Evolutionary conservation across 805 yeast genomes (phyloP).

Genomic region (Candida sonorensis): DNA sequence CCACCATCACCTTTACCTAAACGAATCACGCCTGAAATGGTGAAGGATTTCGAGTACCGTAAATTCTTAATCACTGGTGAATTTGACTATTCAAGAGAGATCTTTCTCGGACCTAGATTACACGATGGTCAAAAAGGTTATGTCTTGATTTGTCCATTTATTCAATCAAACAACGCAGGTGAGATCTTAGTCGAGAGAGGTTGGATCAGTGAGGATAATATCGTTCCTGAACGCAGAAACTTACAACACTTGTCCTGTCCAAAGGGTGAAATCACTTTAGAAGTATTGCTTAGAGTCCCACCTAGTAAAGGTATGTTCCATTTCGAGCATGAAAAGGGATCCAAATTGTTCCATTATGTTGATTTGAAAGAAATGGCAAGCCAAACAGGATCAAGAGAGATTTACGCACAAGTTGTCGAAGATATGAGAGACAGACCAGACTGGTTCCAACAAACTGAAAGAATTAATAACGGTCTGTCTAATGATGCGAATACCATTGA

Average conservation of each 20-base stretch:
- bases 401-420: constrained; percentile 69
- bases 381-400: constrained; percentile 58
- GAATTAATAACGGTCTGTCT: constrained; percentile 2
- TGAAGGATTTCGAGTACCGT: constrained; percentile 74
- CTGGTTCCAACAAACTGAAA: constrained; percentile 18
- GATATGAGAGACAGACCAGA: constrained; percentile 63
- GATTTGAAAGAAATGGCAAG: constrained; percentile 79
- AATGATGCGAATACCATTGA: not conserved
- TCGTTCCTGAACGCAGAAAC: constrained; percentile 44
- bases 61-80: constrained; percentile 70
- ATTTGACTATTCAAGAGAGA: constrained; percentile 79
- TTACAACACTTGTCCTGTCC: constrained; percentile 71
- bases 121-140: constrained; percentile 73
- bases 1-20: constrained; percentile 71
- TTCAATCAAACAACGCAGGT: constrained; percentile 65
- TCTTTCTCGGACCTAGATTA: constrained; percentile 86
- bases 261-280: constrained; percentile 60
- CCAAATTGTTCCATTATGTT: constrained; percentile 68
- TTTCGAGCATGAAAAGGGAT: constrained; percentile 62
- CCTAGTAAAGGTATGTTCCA: constrained; percentile 55
- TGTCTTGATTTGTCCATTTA: constrained; percentile 72
- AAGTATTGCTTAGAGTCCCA: constrained; percentile 67
- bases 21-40: constrained; percentile 53
- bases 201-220: constrained; percentile 73
- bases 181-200: constrained; percentile 85